These are phyloP conservation scores for Penicillium olsonii DNA, from an alignment of 2,329 filamentous ascomycete species.

Conservation along the genomic window DNA sequence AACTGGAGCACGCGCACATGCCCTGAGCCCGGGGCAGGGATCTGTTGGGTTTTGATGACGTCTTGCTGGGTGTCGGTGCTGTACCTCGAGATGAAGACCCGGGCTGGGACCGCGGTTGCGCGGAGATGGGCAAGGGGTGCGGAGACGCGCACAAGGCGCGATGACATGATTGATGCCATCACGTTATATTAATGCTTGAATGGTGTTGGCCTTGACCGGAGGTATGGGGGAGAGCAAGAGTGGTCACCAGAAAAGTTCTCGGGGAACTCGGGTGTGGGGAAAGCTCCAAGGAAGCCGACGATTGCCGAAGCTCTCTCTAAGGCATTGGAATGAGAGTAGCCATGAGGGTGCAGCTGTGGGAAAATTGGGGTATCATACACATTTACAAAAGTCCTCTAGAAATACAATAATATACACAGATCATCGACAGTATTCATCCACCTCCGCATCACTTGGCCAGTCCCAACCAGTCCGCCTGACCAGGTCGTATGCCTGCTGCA, in stretches of 20 bases:
- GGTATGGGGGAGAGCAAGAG: background rate
- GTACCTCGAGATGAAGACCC: slow-evolving; percentile 35
- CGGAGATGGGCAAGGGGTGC: slow-evolving; percentile 21
- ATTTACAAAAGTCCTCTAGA: slow-evolving; percentile 15
- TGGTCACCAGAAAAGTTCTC: background rate
- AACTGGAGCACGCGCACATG: slow-evolving; percentile 86
- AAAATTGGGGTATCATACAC: slow-evolving; percentile 20
- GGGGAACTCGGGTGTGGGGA: slow-evolving; percentile 24
- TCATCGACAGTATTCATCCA: slow-evolving; percentile 36
- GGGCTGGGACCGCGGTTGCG: slow-evolving; percentile 22
- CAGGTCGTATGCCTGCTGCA: slow-evolving; percentile 40
- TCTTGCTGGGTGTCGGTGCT: slow-evolving; percentile 37
- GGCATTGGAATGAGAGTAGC: too few species aligned
- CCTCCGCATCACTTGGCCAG: slow-evolving; percentile 46
- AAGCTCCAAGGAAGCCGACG: slow-evolving; percentile 20
- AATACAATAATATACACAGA: slow-evolving; percentile 21
- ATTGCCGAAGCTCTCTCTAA: slow-evolving; percentile 18
- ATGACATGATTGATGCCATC: slow-evolving; percentile 32
- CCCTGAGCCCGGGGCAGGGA: slow-evolving; percentile 76
- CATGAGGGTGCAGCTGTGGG: background rate
- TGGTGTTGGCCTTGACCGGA: background rate
- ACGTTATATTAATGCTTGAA: slow-evolving; percentile 9
- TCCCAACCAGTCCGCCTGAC: slow-evolving; percentile 39
- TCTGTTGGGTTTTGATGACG: slow-evolving; percentile 67
- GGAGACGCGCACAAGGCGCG: slow-evolving; percentile 31